These are phyloP conservation scores for Lactarius sanguifluus DNA, from an alignment of 768 basidiomycete species.

Conservation along the genomic window DNA sequence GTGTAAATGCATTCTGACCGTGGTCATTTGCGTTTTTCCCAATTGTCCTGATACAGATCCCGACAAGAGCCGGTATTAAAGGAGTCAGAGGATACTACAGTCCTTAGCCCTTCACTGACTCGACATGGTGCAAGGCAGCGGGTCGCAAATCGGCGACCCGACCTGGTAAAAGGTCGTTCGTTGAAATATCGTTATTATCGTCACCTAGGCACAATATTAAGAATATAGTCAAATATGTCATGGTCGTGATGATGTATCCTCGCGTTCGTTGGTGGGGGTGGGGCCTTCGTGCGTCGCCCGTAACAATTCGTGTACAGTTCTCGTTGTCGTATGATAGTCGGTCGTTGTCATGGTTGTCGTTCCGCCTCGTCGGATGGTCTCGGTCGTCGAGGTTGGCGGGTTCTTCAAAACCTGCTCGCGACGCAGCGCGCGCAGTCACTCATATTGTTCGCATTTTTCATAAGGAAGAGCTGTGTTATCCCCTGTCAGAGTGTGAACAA, in stretches of 20 bases:
- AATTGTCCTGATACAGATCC: no score
- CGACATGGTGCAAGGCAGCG: no score
- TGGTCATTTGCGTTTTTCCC: no score
- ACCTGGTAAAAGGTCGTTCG: no score
- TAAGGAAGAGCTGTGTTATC: constrained; percentile 19
- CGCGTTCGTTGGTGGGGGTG: not conserved
- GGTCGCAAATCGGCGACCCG: no score
- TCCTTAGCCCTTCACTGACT: no score
- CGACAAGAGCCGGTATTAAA: no score
- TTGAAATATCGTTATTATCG: no score
- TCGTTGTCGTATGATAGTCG: constrained; percentile 24
- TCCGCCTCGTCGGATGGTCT: constrained; percentile 20
- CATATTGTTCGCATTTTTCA: constrained; percentile 21
- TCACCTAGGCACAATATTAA: no score
- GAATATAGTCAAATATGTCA: not conserved
- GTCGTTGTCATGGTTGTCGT: constrained; percentile 26
- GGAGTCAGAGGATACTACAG: no score
- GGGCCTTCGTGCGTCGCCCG: constrained; percentile 16
- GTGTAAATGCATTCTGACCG: no score
- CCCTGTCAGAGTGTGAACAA: not conserved
- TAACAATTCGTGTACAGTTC: constrained; percentile 27
- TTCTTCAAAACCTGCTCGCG: constrained; percentile 29
- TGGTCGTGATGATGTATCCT: not conserved
- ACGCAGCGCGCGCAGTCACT: constrained; percentile 23
- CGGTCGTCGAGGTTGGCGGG: constrained; percentile 22